Evolutionary conservation across 805 yeast species (phyloP).

Genomic region (Candida sphagnicola): DNA sequence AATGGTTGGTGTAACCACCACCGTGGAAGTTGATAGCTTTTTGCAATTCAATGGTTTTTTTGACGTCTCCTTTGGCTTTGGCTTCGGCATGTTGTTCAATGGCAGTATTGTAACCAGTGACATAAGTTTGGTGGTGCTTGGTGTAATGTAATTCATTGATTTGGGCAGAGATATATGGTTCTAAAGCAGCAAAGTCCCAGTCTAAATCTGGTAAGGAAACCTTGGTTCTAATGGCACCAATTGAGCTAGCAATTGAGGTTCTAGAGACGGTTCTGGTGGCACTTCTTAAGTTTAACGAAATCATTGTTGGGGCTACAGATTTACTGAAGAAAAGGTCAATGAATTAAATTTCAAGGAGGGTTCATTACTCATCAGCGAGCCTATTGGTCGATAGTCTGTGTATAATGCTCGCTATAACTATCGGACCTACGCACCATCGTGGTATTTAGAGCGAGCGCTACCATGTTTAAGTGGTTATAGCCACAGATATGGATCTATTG

Average conservation of each 20-base stretch:
- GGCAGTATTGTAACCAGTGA: conserved; percentile 43
- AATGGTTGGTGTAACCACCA: conserved; percentile 50
- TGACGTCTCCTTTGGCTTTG: conserved; percentile 35
- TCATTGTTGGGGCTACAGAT: conserved; percentile 8
- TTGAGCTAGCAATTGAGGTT: conserved; percentile 7
- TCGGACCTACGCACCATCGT: too few relatives aligned
- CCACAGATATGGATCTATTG: too few relatives aligned
- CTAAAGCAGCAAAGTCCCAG: conserved; percentile 45
- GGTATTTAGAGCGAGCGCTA: too few relatives aligned
- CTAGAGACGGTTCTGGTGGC: conserved; percentile 9
- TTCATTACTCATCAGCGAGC: background rate
- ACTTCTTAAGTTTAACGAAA: conserved; percentile 13
- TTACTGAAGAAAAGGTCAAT: background rate
- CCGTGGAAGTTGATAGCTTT: conserved; percentile 47
- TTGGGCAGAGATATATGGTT: conserved; percentile 44
- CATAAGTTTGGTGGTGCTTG: conserved; percentile 50
- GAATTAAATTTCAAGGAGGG: background rate
- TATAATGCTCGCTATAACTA: too few relatives aligned
- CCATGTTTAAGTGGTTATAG: too few relatives aligned
- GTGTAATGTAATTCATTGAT: conserved; percentile 47
- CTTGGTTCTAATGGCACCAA: conserved; percentile 25
- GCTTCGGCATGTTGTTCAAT: conserved; percentile 36
- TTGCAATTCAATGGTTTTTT: conserved; percentile 39
- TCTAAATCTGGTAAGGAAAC: conserved; percentile 41
- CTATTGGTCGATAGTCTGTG: too few relatives aligned